Base-by-base conservation (phyloP, 2,329 filamentous ascomycete species). In the Aspergillus candidus region DNA sequence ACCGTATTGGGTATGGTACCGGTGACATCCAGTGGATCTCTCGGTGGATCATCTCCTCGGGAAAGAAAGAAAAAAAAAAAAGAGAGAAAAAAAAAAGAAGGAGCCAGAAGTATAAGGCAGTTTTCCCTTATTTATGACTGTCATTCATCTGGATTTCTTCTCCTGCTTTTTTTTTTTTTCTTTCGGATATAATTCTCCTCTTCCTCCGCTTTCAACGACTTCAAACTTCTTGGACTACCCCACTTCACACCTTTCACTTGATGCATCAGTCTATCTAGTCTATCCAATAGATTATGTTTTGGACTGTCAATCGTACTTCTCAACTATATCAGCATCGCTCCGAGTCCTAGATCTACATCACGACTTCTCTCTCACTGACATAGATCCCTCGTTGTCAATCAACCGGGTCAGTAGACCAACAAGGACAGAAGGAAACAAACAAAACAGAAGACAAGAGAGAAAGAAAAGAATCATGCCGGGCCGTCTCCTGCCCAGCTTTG, bases 401-500 rank as follows among this genome's bases (percentile, higher is more conserved):
- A 6, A 5, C 18, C 37, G 35, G 42, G 15, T 40, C 35, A 18
- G 8, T 18, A 11, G 29, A 35, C 13, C 17, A 35, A 10, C 17
- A 33, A n/a, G n/a, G 15, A 22, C 22, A 27, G 17, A 27, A 27
- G 22, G 7, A 27, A 8, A 27, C 22, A 27, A 18, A 18, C 7
- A 8, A 27, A 27, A 10, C 2, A 27, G 7, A 27, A 27, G 6
- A 27, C 15, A 10, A 40, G 41, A n/a, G 27, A 32, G 35, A 45
- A 27, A 35, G 30, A 31, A 29, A 40, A 29, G 48, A 55, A 61
- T 44, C 30, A 69, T 69, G 66, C 66, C 66, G 39, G 66, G 66
- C 52, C 65, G 66, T 52, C 55, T 69, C 27, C 59, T 69, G 46
- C 56, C 66, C 53, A 68, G 55, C 54, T 59, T 69, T 42, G 62